Evolutionary conservation across 495 filamentous ascomycete genomes (phyloP), one percentile per base, ranked within the genome.

Genomic region (Neurospora intermedia): DNA sequence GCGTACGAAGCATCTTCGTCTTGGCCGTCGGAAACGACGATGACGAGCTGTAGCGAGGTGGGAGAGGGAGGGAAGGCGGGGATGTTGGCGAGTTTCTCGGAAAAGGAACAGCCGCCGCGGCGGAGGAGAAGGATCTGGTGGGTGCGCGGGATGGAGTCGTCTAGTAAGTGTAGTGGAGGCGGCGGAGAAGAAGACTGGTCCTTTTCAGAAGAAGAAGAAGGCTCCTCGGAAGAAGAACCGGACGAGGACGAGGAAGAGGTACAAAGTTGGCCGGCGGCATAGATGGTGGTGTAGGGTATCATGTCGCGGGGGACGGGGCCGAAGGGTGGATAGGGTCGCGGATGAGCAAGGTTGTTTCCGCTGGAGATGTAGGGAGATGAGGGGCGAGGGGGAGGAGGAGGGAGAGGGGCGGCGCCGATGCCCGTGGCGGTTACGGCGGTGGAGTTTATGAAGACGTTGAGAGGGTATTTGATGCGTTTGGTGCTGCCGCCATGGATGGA

Each of bases 91-190:
- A 98, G 83, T 78, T 99, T 99, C 42, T 91, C 84, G 8, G 87
- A 88, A 81, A 98, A 98, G 46, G 85, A 91, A 82, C 96, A 99
- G 4, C 88, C 90, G 23, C 96, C 96, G 27, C 96, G 91, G 42
- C 88, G 90, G 73, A 98, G 86, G 38, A 98, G 87, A 73, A 99
- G 88, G 18, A 98, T 84, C 74, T 97, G 89, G 80, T 96, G 86
- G n/a, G 83, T 84, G 16, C 88, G 88, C 0, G 88, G 85, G 4
- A 90, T 84, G 1, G 86, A 81, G 16, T 87, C 84, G 6, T 31
- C 11, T 16, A 59, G 23, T 62, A n/a, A n/a, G n/a, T n/a, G n/a
- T n/a, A 2, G 27, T 31, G 54, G 54, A 1, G 20, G 48, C 11
- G 3, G 45, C n/a, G n/a, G n/a, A n/a, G n/a, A n/a, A 38, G 35